These are phyloP conservation scores for Nicotiana noctiflora DNA, from an alignment of 257 asterid genomes.

Conservation along the genomic window DNA sequence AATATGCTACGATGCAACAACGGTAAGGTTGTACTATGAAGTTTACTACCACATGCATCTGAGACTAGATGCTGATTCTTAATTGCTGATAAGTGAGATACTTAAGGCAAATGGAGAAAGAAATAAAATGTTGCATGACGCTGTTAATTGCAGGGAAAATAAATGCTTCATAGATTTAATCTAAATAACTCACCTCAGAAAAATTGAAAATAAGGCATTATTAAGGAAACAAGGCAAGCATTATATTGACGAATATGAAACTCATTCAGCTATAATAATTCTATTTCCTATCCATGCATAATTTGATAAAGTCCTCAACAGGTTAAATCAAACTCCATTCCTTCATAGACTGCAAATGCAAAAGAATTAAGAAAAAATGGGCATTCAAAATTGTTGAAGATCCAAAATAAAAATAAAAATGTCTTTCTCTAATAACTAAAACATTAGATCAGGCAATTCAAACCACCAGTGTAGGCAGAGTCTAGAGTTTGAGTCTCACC, in stretches of 20 bases:
- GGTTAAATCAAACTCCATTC: not conserved
- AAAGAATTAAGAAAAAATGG: not conserved
- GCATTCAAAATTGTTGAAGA: not conserved
- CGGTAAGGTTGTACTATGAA: no score
- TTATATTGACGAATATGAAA: not conserved
- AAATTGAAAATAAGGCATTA: not conserved
- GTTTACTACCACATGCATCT: no score
- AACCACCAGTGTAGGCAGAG: not conserved
- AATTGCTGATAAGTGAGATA: not conserved
- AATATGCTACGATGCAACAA: no score
- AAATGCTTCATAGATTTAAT: not conserved
- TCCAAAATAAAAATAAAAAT: not conserved
- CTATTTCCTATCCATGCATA: not conserved
- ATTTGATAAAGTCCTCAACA: not conserved
- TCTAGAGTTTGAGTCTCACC: not conserved
- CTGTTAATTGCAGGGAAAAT: not conserved
- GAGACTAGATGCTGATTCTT: not conserved
- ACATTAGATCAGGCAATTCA: not conserved
- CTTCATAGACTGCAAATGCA: not conserved
- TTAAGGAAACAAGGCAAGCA: not conserved
- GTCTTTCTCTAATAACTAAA: not conserved
- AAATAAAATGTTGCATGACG: not conserved
- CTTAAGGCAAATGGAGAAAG: not conserved
- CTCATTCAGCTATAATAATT: not conserved
- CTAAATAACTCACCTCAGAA: not conserved